A percentile compares a stretch with the other conserved stretches of the same genome.
phyloP scores from a whole-genome alignment of 805 yeast species.

The Candida yuanshanica region DNA sequence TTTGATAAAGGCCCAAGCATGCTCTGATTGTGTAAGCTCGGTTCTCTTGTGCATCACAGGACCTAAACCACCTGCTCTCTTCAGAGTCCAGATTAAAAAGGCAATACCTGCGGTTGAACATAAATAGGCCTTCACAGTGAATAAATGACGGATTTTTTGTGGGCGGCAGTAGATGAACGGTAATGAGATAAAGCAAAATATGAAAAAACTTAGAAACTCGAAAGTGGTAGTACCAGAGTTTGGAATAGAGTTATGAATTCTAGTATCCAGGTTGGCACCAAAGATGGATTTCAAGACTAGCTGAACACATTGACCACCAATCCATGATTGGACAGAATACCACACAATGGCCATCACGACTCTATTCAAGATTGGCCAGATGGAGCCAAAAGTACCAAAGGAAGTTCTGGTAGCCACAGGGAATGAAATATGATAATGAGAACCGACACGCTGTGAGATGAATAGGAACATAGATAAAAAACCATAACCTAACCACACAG shows the following conservation, averaged over 20 bases:
- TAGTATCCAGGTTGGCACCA: slow-evolving; percentile 54
- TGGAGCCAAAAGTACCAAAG: slow-evolving; percentile 81
- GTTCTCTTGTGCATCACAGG: slow-evolving; percentile 56
- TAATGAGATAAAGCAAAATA: slow-evolving; percentile 74
- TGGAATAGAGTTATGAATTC: slow-evolving; percentile 58
- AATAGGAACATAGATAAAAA: slow-evolving; percentile 66
- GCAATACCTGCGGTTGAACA: slow-evolving; percentile 83
- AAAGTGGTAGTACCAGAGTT: slow-evolving; percentile 64
- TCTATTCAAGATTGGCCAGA: slow-evolving; percentile 86
- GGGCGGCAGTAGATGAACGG: slow-evolving; percentile 83
- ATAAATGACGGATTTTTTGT: slow-evolving; percentile 77
- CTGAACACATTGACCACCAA: slow-evolving; percentile 82
- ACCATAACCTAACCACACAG: slow-evolving; percentile 81
- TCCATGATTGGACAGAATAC: slow-evolving; percentile 83
- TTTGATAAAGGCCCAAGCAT: slow-evolving; percentile 79
- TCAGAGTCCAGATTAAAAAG: slow-evolving; percentile 78
- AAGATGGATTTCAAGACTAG: slow-evolving; percentile 74
- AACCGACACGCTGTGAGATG: slow-evolving; percentile 74
- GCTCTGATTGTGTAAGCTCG: slow-evolving; percentile 48
- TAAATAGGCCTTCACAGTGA: slow-evolving; percentile 71
- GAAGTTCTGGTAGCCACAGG: slow-evolving; percentile 79
- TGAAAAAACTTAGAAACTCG: slow-evolving; percentile 67
- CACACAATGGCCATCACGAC: slow-evolving; percentile 84
- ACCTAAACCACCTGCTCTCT: slow-evolving; percentile 76
- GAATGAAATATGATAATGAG: slow-evolving; percentile 75